phyloP scores from a whole-genome alignment of 768 basidiomycete species.

The Plicaturopsis crispa region DNA sequence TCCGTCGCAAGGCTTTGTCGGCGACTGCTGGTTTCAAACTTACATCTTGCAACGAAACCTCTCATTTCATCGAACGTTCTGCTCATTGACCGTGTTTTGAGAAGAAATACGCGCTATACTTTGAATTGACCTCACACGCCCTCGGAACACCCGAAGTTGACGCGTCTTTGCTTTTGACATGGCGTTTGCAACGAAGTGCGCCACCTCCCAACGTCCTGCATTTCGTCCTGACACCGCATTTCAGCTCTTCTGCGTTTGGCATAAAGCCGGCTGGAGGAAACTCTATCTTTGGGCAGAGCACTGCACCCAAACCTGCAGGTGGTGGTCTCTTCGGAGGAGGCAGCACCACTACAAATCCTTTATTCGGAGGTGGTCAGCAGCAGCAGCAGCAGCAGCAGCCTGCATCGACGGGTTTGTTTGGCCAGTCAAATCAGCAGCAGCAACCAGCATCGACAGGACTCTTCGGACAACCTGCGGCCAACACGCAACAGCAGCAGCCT shows the following conservation, averaged over 20 bases:
- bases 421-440: conserved; percentile 15
- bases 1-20: too few relatives aligned
- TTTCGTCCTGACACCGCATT: too few relatives aligned
- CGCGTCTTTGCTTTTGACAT: too few relatives aligned
- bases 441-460: conserved; percentile 18
- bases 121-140: too few relatives aligned
- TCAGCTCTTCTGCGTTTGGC: conserved; percentile 27
- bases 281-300: conserved; percentile 20
- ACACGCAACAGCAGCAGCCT: conserved; percentile 14
- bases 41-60: too few relatives aligned
- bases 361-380: conserved; percentile 2
- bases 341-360: conserved; percentile 4
- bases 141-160: too few relatives aligned
- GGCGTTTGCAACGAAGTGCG: too few relatives aligned
- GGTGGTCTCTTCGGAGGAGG: conserved; percentile 28
- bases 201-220: too few relatives aligned
- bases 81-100: too few relatives aligned
- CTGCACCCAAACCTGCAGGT: conserved; percentile 20
- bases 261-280: conserved; percentile 19
- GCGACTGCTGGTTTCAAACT: too few relatives aligned
- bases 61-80: too few relatives aligned
- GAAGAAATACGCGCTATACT: too few relatives aligned
- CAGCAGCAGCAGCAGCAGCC: conserved; percentile 21
- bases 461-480: conserved; percentile 24
- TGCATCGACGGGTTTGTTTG: conserved; percentile 22